These are phyloP conservation scores for Camelina hispida DNA, from an alignment of 345 rosid genomes.

Conservation along the genomic window DNA sequence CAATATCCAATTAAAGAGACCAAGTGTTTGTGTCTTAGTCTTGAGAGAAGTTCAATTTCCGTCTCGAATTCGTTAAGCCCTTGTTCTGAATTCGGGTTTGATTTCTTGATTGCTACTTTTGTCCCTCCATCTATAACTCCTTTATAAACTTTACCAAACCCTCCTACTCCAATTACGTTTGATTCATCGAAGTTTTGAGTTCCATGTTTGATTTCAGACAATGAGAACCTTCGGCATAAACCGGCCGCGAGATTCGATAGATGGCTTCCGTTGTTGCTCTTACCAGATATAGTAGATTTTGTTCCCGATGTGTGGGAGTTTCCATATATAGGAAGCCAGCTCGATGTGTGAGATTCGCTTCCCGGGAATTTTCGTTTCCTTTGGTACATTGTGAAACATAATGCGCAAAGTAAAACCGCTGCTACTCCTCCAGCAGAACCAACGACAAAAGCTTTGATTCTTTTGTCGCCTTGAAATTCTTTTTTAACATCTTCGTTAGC, in stretches of 20 bases:
- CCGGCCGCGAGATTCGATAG: slow-evolving; percentile 65
- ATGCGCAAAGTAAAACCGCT: slow-evolving; percentile 56
- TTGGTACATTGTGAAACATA: slow-evolving; percentile 50
- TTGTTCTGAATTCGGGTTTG: slow-evolving; percentile 86
- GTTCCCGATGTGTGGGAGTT: slow-evolving; percentile 56
- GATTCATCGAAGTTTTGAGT: slow-evolving; percentile 71
- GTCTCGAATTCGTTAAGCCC: slow-evolving; percentile 85
- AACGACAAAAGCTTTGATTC: slow-evolving; percentile 40
- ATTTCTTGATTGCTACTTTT: slow-evolving; percentile 83
- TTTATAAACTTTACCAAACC: slow-evolving; percentile 89
- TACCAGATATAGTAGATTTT: slow-evolving; percentile 60
- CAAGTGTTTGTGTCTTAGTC: slow-evolving; percentile 88
- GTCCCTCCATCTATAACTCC: slow-evolving; percentile 66
- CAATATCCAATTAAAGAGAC: slow-evolving; percentile 90
- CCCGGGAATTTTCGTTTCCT: slow-evolving; percentile 46
- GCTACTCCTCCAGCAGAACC: slow-evolving; percentile 72
- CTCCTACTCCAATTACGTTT: slow-evolving; percentile 82
- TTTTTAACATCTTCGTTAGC: slow-evolving; percentile 38
- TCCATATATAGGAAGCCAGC: slow-evolving; percentile 72
- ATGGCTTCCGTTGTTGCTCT: slow-evolving; percentile 54
- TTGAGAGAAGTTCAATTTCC: slow-evolving; percentile 86
- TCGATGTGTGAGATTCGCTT: slow-evolving; percentile 56
- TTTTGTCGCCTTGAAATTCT: slow-evolving; percentile 33
- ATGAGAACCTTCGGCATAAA: slow-evolving; percentile 70
- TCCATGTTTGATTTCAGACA: slow-evolving; percentile 65